Percentiles rank a stretch among this genome's conserved stretches.
These are phyloP conservation scores for Alnus rubra DNA, from an alignment of 306 rosid species.

Conservation along the genomic window DNA sequence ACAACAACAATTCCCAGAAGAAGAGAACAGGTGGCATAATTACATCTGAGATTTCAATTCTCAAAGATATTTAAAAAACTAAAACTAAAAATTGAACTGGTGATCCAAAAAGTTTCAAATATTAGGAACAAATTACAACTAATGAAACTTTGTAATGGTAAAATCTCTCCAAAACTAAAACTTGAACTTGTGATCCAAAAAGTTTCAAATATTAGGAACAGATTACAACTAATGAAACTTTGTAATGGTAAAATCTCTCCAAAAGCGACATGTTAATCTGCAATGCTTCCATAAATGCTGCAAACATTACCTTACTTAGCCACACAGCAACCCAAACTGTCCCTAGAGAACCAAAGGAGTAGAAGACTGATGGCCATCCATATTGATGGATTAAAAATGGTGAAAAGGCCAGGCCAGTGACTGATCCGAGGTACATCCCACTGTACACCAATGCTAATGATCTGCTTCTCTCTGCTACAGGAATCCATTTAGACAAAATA, in stretches of 20 bases:
- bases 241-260: not conserved
- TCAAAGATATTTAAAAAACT: not conserved
- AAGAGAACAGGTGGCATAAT: slow-evolving; percentile 9
- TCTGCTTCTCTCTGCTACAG: slow-evolving; percentile 95
- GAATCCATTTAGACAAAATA: slow-evolving; percentile 94
- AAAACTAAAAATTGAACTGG: no score
- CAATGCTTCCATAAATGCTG: not conserved
- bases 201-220: not conserved
- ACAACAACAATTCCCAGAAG: slow-evolving; percentile 25
- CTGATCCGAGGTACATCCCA: slow-evolving; percentile 99
- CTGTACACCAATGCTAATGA: slow-evolving; percentile 93
- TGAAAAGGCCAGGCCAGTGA: slow-evolving; percentile 95
- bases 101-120: no score
- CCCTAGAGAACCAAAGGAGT: slow-evolving; percentile 96
- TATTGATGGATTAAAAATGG: slow-evolving; percentile 82
- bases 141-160: not conserved
- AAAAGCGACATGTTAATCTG: not conserved
- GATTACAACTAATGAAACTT: not conserved
- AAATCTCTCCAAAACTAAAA: not conserved
- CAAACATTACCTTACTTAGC: slow-evolving; percentile 69
- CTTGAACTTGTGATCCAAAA: no score
- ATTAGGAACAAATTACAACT: not conserved
- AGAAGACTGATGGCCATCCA: slow-evolving; percentile 99
- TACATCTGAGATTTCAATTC: not conserved
- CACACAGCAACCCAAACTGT: slow-evolving; percentile 79